Conservation (phyloP, 139 green algal genomes). For the Chlamydomonas eustigma region DNA sequence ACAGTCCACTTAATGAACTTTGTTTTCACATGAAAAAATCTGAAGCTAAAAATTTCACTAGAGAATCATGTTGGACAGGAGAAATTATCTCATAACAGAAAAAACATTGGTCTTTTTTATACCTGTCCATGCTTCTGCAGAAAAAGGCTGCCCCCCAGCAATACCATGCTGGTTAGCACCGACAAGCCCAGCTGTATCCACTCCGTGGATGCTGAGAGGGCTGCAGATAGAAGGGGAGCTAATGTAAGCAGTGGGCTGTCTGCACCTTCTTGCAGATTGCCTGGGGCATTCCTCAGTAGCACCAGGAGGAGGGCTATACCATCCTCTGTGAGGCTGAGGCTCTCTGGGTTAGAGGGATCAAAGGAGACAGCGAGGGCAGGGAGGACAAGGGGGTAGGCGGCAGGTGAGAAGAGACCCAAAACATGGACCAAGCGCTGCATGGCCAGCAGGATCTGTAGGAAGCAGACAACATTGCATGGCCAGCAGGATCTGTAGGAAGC, state of each 20-base stretch:
- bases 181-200: slow-evolving; percentile 17
- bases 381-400: slow-evolving; percentile 58
- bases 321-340: slow-evolving; percentile 65
- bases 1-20: too few species aligned
- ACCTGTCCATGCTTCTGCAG: slow-evolving; percentile 49
- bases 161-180: slow-evolving; percentile 31
- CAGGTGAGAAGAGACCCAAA: slow-evolving; percentile 50
- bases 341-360: slow-evolving; percentile 69
- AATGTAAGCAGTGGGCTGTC: neutral
- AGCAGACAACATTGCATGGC: neutral
- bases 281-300: slow-evolving; percentile 71
- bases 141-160: slow-evolving; percentile 62
- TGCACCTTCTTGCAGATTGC: neutral
- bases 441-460: slow-evolving; percentile 61
- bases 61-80: too few species aligned
- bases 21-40: too few species aligned
- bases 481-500: too few species aligned
- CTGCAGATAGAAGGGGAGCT: slow-evolving; percentile 43
- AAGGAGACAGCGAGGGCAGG: slow-evolving; percentile 63
- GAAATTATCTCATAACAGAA: too few species aligned
- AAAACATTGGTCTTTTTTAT: slow-evolving; percentile 32
- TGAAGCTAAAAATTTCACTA: too few species aligned
- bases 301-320: slow-evolving; percentile 82
- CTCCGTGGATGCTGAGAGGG: slow-evolving; percentile 60
- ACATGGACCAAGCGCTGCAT: slow-evolving; percentile 74